phyloP scores from a whole-genome alignment of 2,329 filamentous ascomycete species.

The Harringtonia lauricola region DNA sequence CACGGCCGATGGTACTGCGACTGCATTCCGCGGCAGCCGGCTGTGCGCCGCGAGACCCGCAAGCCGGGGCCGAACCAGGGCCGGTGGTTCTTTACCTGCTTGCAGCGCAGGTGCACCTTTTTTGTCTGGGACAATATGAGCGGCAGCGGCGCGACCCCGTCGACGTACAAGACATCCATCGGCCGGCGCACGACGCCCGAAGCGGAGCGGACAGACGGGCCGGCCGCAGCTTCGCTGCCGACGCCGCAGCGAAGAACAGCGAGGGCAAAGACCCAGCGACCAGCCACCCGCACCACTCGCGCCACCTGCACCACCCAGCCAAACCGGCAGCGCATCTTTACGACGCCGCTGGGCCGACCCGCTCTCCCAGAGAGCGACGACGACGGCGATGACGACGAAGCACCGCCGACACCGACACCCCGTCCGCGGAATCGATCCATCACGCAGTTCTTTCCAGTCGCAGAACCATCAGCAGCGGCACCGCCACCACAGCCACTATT shows the following conservation, averaged over 20 bases:
- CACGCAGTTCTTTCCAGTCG: slow-evolving; percentile 8
- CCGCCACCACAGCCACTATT: not conserved
- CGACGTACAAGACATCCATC: slow-evolving; percentile 9
- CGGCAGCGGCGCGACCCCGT: not conserved
- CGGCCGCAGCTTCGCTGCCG: not conserved
- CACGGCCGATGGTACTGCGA: slow-evolving; percentile 22
- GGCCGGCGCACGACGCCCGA: slow-evolving; percentile 11
- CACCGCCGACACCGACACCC: slow-evolving; percentile 3
- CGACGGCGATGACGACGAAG: not conserved
- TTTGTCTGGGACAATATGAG: slow-evolving; percentile 33
- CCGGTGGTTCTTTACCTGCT: slow-evolving; percentile 31
- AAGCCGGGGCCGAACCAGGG: slow-evolving; percentile 28
- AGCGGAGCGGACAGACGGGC: slow-evolving; percentile 2
- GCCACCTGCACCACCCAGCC: not conserved
- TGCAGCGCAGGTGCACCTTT: slow-evolving; percentile 25
- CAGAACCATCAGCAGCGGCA: not conserved
- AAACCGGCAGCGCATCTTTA: slow-evolving; percentile 7
- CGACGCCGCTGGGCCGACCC: slow-evolving; percentile 1
- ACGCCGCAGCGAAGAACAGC: not conserved
- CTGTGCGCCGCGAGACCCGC: slow-evolving; percentile 23
- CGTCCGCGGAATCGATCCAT: slow-evolving; percentile 2
- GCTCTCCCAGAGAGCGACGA: not conserved
- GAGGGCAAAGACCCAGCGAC: not conserved
- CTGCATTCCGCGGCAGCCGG: slow-evolving; percentile 27
- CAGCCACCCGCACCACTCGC: too few relatives aligned